Evolutionary conservation across 306 rosid species (phyloP), one percentile per base, ranked within the genome.

Genomic region (Vigna hirtella): DNA sequence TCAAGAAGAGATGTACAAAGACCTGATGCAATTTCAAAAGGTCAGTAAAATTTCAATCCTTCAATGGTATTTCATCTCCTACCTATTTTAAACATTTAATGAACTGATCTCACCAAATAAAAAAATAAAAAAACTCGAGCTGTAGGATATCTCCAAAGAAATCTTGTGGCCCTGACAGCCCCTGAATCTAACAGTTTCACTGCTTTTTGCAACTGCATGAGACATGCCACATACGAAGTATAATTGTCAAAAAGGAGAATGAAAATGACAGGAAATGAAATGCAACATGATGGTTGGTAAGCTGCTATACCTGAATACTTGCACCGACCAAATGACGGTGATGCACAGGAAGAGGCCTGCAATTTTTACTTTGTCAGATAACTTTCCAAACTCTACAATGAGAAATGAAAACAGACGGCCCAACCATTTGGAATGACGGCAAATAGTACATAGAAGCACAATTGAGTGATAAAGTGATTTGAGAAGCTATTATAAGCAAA

Each of bases 111-210:
- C 86, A 95, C 99, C 93, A 95, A 81, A 84, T 95, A 95, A 87
- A 86, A 89, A 28, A 95, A 89, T 77, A 95, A 75, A 80, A 76
- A 55, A 67, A 95, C 89, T 62, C 98, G 89, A 81, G 99, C 99
- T 42, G 89, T 88, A 9, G 99, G 99, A 87, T 95, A 89, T 61
- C 90, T 96, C 99, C 99, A 91, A 51, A 95, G 98, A 87, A 95
- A 95, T 84, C 97, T 88, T 6, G 99, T 93, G 67, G 99, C 99
- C 88, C 99, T 87, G 48, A 93, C 98, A 53, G 99, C 97, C 76
- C 98, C 98, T 42, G 98, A 82, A 75, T 95, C 99, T 73, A 95
- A 76, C 43, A 95, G 82, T 83, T 95, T 95, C 18, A 96, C 96
- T 51, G 99, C 99, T 73, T 89, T 93, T 72, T 93, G 97, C 83